Evolutionary conservation across 2,329 filamentous ascomycete species (phyloP).

Genomic region (Pezicula radicicola): DNA sequence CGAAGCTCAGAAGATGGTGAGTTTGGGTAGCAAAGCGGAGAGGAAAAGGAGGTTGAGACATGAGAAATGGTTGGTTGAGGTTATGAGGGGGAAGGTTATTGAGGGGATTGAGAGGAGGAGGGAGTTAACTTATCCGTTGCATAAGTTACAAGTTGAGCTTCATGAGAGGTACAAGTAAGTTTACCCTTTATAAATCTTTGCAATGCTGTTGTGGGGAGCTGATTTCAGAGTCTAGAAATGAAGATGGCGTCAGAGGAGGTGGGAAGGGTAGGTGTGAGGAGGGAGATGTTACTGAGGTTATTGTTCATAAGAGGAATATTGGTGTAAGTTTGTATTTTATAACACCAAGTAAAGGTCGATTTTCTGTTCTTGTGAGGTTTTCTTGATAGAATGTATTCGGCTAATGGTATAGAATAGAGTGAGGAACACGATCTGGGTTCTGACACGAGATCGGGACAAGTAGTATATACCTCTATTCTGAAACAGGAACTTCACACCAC

Average conservation of each 20-base stretch:
- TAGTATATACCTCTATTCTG: no score
- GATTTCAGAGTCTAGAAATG: background rate
- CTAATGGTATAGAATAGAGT: no score
- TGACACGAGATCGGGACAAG: no score
- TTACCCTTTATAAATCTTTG: background rate
- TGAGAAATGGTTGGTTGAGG: constrained; percentile 14
- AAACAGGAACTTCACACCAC: no score
- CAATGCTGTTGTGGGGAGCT: background rate
- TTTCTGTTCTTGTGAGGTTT: no score
- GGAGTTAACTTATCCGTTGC: constrained; percentile 12
- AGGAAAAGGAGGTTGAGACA: constrained; percentile 13
- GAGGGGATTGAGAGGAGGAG: constrained; percentile 14
- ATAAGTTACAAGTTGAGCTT: constrained; percentile 8
- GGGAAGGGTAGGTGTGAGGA: background rate
- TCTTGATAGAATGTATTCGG: no score
- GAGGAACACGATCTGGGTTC: no score
- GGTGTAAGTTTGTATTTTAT: background rate
- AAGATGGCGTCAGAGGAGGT: background rate
- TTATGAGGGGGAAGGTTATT: constrained; percentile 14
- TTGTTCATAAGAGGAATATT: background rate
- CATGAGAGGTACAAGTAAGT: background rate
- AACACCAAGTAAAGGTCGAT: background rate
- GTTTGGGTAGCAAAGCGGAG: constrained; percentile 3
- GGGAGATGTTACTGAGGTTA: background rate
- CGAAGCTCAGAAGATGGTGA: constrained; percentile 2